phyloP scores from a whole-genome alignment of 306 rosid genomes.

The Quercus variabilis region DNA sequence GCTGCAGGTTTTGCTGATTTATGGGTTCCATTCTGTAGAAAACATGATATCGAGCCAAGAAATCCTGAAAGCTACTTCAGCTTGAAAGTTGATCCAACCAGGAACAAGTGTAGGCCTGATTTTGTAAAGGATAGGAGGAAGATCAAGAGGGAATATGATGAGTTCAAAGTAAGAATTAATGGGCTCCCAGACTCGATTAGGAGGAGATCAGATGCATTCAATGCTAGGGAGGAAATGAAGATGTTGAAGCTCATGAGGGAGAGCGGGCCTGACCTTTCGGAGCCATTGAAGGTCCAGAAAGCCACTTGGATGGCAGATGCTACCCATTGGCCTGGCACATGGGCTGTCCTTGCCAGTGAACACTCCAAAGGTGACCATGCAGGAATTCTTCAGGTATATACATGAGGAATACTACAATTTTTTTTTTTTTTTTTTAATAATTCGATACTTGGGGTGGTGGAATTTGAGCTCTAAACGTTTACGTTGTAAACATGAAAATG shows the following conservation, averaged over 20 bases:
- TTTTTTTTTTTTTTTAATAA: no score
- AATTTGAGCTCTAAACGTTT: no score
- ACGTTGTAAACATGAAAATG: no score
- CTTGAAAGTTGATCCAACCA: constrained; percentile 75
- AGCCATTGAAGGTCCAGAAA: constrained; percentile 39
- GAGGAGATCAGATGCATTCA: constrained; percentile 76
- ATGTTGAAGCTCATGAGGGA: constrained; percentile 49
- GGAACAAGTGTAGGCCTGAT: constrained; percentile 71
- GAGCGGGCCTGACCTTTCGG: constrained; percentile 33
- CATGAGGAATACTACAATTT: no score
- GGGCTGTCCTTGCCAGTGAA: constrained; percentile 36
- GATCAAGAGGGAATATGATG: constrained; percentile 93
- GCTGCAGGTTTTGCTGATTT: constrained; percentile 92
- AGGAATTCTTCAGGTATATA: constrained; percentile 84
- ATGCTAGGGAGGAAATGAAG: constrained; percentile 61
- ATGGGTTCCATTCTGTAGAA: constrained; percentile 91
- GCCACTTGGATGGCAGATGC: constrained; percentile 84
- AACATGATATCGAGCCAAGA: constrained; percentile 77
- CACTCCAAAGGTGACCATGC: constrained; percentile 81
- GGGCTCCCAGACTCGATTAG: constrained; percentile 78
- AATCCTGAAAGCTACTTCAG: constrained; percentile 80
- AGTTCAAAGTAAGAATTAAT: constrained; percentile 81
- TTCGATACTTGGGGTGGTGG: no score
- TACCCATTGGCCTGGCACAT: constrained; percentile 93
- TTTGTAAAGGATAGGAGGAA: constrained; percentile 90